phyloP scores from a whole-genome alignment of 306 rosid species.

The Potentilla sterilis region DNA sequence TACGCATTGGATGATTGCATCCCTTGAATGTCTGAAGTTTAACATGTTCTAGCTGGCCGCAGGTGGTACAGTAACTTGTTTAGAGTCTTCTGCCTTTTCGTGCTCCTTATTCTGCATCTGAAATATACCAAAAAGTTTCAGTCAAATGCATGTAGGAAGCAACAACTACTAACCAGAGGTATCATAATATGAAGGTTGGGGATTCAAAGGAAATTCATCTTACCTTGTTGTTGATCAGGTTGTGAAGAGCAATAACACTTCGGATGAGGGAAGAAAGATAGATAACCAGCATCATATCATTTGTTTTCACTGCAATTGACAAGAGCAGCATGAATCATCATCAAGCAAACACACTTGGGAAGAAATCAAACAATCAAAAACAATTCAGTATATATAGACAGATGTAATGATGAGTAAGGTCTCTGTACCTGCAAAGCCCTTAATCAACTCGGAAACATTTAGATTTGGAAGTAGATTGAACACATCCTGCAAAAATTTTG shows the following conservation, averaged over 20 bases:
- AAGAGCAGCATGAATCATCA: constrained; percentile 1
- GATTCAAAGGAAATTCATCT: constrained; percentile 6
- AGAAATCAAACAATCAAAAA: background rate
- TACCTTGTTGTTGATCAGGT: constrained; percentile 62
- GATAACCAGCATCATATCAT: constrained; percentile 58
- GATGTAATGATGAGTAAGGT: background rate
- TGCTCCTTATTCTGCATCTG: constrained; percentile 60
- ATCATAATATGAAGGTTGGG: background rate
- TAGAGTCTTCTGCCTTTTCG: constrained; percentile 57
- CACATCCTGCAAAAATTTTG: constrained; percentile 43
- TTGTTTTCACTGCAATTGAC: constrained; percentile 51
- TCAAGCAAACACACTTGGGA: background rate
- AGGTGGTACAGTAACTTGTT: constrained; percentile 37
- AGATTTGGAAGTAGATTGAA: constrained; percentile 59
- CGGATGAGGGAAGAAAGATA: constrained; percentile 60
- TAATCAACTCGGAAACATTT: constrained; percentile 49
- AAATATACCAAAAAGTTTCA: background rate
- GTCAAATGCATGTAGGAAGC: background rate
- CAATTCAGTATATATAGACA: background rate
- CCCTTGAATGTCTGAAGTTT: background rate
- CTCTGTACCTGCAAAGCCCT: constrained; percentile 48
- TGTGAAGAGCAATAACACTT: constrained; percentile 60
- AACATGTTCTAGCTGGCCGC: constrained; percentile 23
- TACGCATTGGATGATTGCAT: background rate
- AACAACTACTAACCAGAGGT: background rate